Evolutionary conservation across 2,329 filamentous ascomycete genomes (phyloP).

Genomic region (Amylocarpus encephaloides): DNA sequence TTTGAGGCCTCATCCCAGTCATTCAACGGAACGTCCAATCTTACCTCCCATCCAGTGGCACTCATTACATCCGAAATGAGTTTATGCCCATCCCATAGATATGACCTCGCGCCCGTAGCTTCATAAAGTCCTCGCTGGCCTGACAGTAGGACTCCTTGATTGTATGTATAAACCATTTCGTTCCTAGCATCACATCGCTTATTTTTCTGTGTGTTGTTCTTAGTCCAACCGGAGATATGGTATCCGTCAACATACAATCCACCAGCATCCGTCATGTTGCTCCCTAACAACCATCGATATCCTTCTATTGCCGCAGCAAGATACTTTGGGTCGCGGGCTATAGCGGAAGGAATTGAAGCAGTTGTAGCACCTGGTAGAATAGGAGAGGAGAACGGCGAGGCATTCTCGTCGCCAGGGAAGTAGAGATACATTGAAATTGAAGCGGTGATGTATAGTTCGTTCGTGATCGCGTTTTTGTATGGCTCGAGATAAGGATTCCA

Average conservation of each 20-base stretch:
- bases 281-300: constrained; percentile 72
- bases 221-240: constrained; percentile 63
- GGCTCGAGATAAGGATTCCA: constrained; percentile 78
- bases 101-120: constrained; percentile 63
- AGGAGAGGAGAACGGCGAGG: constrained; percentile 52
- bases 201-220: constrained; percentile 48
- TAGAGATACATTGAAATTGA: constrained; percentile 85
- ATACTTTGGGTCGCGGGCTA: constrained; percentile 51
- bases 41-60: constrained; percentile 69
- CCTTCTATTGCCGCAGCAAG: constrained; percentile 68
- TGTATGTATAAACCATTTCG: constrained; percentile 91
- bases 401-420: constrained; percentile 74
- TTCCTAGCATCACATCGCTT: constrained; percentile 73
- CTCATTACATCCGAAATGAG: constrained; percentile 67
- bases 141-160: constrained; percentile 84
- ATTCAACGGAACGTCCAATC: constrained; percentile 32
- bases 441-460: constrained; percentile 80
- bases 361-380: neutral
- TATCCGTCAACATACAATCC: constrained; percentile 85
- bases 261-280: constrained; percentile 71
- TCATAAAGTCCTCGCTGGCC: constrained; percentile 76
- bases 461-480: constrained; percentile 96
- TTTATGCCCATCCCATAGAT: constrained; percentile 72
- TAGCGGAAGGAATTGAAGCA: constrained; percentile 7
- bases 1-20: constrained; percentile 20